Percentiles rank a stretch among this genome's conserved stretches.
phyloP scores from a whole-genome alignment of 192 early-diverging fungal genomes.

The Haplosporangium gracile region DNA sequence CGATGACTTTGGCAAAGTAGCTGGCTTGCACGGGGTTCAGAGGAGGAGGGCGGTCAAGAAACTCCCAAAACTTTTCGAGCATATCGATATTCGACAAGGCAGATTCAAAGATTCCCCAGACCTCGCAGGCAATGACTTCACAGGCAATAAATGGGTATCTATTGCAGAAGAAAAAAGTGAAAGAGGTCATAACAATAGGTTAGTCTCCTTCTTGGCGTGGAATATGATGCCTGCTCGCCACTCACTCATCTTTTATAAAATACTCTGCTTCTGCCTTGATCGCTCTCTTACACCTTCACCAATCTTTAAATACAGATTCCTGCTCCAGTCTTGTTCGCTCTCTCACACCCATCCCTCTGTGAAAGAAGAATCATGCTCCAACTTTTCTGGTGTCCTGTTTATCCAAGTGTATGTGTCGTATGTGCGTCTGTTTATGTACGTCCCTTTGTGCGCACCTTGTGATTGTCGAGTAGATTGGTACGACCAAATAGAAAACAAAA shows the following conservation, averaged over 20 bases:
- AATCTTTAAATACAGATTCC: no score
- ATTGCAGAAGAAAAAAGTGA: background rate
- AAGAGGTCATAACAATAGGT: background rate
- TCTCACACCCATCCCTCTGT: no score
- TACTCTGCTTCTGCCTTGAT: no score
- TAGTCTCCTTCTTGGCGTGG: background rate
- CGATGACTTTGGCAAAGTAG: constrained; percentile 92
- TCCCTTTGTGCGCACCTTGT: background rate
- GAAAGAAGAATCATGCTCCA: no score
- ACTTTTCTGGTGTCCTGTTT: background rate
- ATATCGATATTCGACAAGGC: constrained; percentile 76
- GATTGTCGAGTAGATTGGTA: background rate
- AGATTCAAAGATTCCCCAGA: constrained; percentile 81
- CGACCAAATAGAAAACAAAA: background rate
- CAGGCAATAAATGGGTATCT: constrained; percentile 86
- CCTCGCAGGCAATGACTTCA: constrained; percentile 82
- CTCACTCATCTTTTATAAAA: background rate
- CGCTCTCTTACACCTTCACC: no score
- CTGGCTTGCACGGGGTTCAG: constrained; percentile 85
- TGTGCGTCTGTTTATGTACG: background rate
- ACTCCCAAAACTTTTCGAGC: constrained; percentile 84
- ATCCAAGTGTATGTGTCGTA: background rate
- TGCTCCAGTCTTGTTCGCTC: no score
- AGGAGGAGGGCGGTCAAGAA: constrained; percentile 80
- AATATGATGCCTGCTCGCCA: background rate